Evolutionary conservation across 305 asterid species (phyloP), one percentile per base, ranked within the genome.

Genomic region (Solanum hybrid): DNA sequence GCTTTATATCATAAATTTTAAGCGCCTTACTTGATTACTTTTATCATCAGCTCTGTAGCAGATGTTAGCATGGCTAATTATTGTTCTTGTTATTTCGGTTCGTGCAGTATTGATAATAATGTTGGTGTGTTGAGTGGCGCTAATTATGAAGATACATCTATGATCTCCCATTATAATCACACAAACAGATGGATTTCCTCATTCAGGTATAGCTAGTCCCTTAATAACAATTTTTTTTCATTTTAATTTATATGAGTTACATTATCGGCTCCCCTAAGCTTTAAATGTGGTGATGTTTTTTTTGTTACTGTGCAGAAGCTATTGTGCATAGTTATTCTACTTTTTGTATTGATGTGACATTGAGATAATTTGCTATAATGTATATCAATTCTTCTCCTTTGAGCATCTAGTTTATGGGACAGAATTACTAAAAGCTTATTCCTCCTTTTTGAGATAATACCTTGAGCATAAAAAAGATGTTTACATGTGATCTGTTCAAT

Each of bases 151-250:
- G 93, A 94, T 34, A 84, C 89, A 89, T 93, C 93, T 42, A 94
- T 95, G 98, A 89, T 96, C 57, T 69, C 77, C 90, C 99, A 97
- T 90, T 4, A 92, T 92, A 96, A 96, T 91, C 94, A 92, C 89
- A 96, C 98, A 89, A 94, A 95, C 92, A 93, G 95, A 91, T 94
- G 97, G 97, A 80, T 95, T 90, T 95, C 98, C 90, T 29, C 96
- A 89, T 97, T 97, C 97, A 95, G 98, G 99, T 96, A 94, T 57
- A 77, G 29, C 87, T 29, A 16, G 39, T 46, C 11, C 87, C 29
- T 46, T 46, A 29, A 46, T 83, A 29, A 8, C 87, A 31, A 18
- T 18, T 16, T 46, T 46, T 22, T 83, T 10, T 18, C 74, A 28
- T 83, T 83, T 42, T 83, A 6, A 26, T 28, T 51, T 46, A 28